Evolutionary conservation across 2,329 filamentous ascomycete species (phyloP).

Genomic region (Reticulascus tulasneorum): DNA sequence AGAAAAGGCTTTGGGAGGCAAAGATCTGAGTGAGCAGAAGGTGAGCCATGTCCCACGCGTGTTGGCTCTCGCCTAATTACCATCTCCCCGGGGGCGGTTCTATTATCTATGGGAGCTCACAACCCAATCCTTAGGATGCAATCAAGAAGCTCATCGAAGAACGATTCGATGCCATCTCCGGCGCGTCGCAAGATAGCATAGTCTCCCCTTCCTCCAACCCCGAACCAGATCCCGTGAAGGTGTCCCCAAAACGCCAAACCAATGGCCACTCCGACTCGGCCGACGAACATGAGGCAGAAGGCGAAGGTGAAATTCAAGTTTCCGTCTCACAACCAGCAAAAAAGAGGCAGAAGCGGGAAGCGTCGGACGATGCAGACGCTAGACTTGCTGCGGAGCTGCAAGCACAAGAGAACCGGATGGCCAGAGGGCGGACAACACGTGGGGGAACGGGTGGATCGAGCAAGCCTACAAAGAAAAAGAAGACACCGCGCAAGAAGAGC

Average conservation of each 20-base stretch:
- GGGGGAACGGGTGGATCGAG: slow-evolving; percentile 60
- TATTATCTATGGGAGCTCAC: background rate
- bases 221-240: no score
- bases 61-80: background rate
- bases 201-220: slow-evolving; percentile 24
- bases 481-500: slow-evolving; percentile 67
- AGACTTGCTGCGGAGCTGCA: slow-evolving; percentile 83
- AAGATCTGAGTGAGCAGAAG: slow-evolving; percentile 57
- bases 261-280: slow-evolving; percentile 26
- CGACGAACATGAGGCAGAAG: slow-evolving; percentile 29
- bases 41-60: slow-evolving; percentile 25
- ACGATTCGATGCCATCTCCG: slow-evolving; percentile 66
- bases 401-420: slow-evolving; percentile 78
- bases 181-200: slow-evolving; percentile 5
- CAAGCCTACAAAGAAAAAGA: slow-evolving; percentile 61
- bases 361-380: slow-evolving; percentile 73
- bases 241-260: slow-evolving; percentile 28
- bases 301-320: slow-evolving; percentile 41
- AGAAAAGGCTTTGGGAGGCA: slow-evolving; percentile 49
- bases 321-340: slow-evolving; percentile 50
- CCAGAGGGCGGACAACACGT: slow-evolving; percentile 67
- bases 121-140: slow-evolving; percentile 44
- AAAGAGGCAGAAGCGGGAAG: slow-evolving; percentile 63
- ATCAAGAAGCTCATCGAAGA: slow-evolving; percentile 70
- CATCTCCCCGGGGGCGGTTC: background rate